A percentile compares a stretch with the other conserved stretches of the same genome.
Evolutionary conservation across 352 stramenopile species (phyloP).

Genomic region (Globisporangium radiosum): DNA sequence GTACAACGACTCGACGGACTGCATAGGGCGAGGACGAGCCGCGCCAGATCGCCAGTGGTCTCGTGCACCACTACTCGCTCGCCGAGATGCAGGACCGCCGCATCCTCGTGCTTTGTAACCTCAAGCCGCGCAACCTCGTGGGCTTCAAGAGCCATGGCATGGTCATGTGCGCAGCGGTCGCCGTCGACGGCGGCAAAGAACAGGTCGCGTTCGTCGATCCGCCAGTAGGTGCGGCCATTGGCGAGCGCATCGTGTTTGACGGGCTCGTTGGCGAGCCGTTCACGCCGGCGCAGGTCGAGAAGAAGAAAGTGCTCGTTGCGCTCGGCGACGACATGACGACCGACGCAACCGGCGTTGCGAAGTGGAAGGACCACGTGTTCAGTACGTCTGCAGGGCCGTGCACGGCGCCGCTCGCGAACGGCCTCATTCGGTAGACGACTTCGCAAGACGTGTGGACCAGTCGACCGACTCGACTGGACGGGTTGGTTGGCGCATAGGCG

Average conservation of each 20-base stretch:
- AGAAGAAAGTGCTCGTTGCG: conserved; percentile 84
- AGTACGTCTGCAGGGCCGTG: conserved; percentile 66
- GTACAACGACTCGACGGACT: background rate
- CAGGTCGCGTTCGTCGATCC: conserved; percentile 82
- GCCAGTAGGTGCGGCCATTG: conserved; percentile 60
- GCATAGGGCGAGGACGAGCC: conserved; percentile 65
- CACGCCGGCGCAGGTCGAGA: conserved; percentile 81
- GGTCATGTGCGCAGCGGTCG: conserved; percentile 83
- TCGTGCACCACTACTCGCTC: conserved; percentile 84
- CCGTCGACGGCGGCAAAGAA: conserved; percentile 66
- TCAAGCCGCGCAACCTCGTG: conserved; percentile 88
- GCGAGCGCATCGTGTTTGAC: conserved; percentile 71
- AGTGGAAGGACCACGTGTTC: conserved; percentile 81
- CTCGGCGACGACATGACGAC: conserved; percentile 81
- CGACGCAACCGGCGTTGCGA: conserved; percentile 65
- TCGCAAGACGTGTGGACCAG: no score
- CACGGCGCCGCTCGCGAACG: conserved; percentile 63
- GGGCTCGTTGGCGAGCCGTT: conserved; percentile 62
- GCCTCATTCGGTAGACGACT: conserved; percentile 62
- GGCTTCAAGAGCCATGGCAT: conserved; percentile 90
- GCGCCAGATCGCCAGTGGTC: conserved; percentile 80
- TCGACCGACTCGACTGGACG: no score
- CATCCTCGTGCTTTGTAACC: conserved; percentile 88
- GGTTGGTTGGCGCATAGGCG: no score
- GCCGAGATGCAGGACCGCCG: conserved; percentile 83